These are phyloP conservation scores for Collybia sordida DNA, from an alignment of 768 basidiomycete species.

Conservation along the genomic window DNA sequence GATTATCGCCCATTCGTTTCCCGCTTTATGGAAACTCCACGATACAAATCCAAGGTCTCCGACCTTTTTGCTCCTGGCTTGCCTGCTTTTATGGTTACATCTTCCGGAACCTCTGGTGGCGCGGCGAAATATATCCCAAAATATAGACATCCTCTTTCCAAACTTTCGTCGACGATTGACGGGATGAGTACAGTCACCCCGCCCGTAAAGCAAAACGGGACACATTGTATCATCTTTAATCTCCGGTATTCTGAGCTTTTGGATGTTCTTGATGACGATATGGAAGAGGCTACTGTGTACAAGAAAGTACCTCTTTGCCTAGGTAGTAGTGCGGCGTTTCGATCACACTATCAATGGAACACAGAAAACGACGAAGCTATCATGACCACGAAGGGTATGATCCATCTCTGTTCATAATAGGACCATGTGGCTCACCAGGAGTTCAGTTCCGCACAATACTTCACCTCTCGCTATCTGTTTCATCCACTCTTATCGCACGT, in stretches of 20 bases:
- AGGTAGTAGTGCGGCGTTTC: constrained; percentile 2
- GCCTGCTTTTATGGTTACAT: constrained; percentile 12
- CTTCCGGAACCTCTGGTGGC: constrained; percentile 15
- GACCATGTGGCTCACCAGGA: background rate
- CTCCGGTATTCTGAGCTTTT: constrained; percentile 3
- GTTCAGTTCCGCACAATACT: constrained; percentile 2
- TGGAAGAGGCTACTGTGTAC: background rate
- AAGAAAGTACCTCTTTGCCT: constrained; percentile 6
- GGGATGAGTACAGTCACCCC: background rate
- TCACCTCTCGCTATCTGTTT: constrained; percentile 7
- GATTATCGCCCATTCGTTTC: constrained; percentile 8
- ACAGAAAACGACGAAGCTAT: constrained; percentile 1
- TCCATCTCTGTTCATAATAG: background rate
- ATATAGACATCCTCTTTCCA: constrained; percentile 9
- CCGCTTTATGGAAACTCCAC: constrained; percentile 5
- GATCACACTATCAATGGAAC: constrained; percentile 3
- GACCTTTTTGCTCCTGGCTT: constrained; percentile 16
- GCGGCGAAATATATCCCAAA: constrained; percentile 12
- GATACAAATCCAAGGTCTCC: constrained; percentile 3
- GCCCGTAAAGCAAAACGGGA: background rate
- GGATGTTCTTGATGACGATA: constrained; percentile 1
- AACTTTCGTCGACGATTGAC: background rate
- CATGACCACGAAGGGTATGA: constrained; percentile 3
- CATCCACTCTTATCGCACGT: constrained; percentile 6
- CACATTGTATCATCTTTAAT: constrained; percentile 4